Base-by-base conservation (phyloP, 805 yeast species). In the Ogataea minuta region DNA sequence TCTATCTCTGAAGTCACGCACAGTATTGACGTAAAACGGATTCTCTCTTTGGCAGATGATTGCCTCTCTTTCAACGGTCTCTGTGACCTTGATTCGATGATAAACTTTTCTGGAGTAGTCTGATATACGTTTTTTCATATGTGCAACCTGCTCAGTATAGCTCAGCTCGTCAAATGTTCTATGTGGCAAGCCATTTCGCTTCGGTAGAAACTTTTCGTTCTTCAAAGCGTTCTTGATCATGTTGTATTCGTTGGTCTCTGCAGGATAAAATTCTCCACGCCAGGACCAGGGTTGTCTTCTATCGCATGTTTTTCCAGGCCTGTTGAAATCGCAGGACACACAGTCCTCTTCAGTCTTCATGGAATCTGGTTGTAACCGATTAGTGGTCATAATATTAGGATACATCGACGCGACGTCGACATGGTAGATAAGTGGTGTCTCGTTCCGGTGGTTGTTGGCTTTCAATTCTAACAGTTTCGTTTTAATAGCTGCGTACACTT, bases 381-480 rank as follows among this genome's bases (percentile, higher is more conserved):
- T 93, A 0, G 98, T 85, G 6, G 96, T 88, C 98, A 93, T 93
- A 59, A 93, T 93, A 57, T 93, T 93, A 5, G 99, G 99, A 57
- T 93, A 93, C 99, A 93, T 93, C 1, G 99, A 93, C 1, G 99
- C 97, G 35, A 93, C 99, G 68, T 93, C 99, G 25, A 95, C 96
- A 57, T 93, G 99, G 54, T 95, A 93, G 47, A 93, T 93, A 32
- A 86, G 68, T 0, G 99, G 99, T 9, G 68, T 67, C 53, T 93
- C 98, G 9, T 61, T 59, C 50, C 97, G 70, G 25, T 70, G 70
- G 1, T 91, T 90, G 26, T 72, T 71, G 1, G 68, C 59, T 45
- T 76, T 79, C 36, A 93, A 63, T 2, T 72, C 84, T n/a, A 72
- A 43, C 10, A 93, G 67, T 49, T 68, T 68, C 0, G 56, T 49